These are phyloP conservation scores for Penicillium robsamsonii DNA, from an alignment of 495 filamentous ascomycete genomes.

Conservation along the genomic window DNA sequence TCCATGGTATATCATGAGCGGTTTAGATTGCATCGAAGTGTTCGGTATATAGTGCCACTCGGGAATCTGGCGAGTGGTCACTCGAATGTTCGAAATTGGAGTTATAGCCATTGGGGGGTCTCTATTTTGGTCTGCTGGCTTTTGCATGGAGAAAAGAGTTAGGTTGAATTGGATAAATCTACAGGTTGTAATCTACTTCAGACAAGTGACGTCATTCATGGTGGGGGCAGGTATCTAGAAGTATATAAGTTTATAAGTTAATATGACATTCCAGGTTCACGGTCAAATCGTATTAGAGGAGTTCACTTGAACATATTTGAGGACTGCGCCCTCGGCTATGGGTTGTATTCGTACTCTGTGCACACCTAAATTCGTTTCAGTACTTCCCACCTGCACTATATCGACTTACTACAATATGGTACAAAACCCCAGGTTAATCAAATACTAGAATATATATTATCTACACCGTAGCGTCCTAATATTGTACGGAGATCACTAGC, in stretches of 20 bases:
- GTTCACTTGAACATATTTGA: too few relatives aligned
- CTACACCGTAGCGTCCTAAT: too few relatives aligned
- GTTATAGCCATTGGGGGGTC: conserved; percentile 34
- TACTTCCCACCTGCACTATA: too few relatives aligned
- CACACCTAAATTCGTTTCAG: too few relatives aligned
- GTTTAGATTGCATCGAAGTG: conserved; percentile 60
- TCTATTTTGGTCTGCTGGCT: background rate
- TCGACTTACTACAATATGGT: too few relatives aligned
- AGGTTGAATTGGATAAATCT: background rate
- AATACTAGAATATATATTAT: too few relatives aligned
- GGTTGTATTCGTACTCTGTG: too few relatives aligned
- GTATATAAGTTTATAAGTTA: background rate
- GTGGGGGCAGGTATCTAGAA: background rate
- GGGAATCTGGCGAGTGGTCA: conserved; percentile 59
- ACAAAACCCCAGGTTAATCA: too few relatives aligned
- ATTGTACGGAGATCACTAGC: too few relatives aligned
- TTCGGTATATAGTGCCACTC: conserved; percentile 59
- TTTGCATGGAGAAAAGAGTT: conserved; percentile 8
- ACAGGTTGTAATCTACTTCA: background rate
- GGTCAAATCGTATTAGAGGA: too few relatives aligned
- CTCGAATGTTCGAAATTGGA: conserved; percentile 46
- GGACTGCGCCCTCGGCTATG: too few relatives aligned
- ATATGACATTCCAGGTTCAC: background rate
- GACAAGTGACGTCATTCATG: background rate
- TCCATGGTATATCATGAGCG: conserved; percentile 60